Evolutionary conservation across 306 rosid species (phyloP).

Genomic region (Citrullus mucosospermus): DNA sequence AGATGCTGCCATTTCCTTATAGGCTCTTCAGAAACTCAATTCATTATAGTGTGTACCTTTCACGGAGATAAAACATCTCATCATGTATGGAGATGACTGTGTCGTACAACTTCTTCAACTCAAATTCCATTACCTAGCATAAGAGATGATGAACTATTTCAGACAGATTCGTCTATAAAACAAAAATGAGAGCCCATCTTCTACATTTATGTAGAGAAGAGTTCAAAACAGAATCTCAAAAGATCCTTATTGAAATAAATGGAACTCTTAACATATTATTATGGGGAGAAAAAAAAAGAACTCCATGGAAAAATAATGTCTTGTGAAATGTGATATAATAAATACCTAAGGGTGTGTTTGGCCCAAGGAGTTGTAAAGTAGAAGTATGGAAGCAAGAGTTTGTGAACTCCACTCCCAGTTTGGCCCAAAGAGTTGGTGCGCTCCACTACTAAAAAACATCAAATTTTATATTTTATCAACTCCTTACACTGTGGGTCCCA

Average conservation of each 20-base stretch:
- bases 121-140: conserved; percentile 70
- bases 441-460: no score
- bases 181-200: not conserved
- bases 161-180: not conserved
- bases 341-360: not conserved
- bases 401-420: no score
- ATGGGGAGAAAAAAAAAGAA: not conserved
- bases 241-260: not conserved
- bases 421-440: no score
- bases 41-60: conserved; percentile 35
- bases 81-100: conserved; percentile 65
- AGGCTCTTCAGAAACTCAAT: not conserved
- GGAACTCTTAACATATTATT: not conserved
- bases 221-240: not conserved
- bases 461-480: no score
- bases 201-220: not conserved
- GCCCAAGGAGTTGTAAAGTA: no score
- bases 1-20: not conserved
- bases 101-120: conserved; percentile 63
- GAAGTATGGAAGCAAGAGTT: no score
- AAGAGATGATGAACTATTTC: not conserved
- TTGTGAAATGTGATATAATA: not conserved
- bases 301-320: not conserved
- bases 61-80: conserved; percentile 95
- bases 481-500: no score